These are phyloP conservation scores for Pichia sp. DNA, from an alignment of 1,139 yeast species.

Conservation along the genomic window DNA sequence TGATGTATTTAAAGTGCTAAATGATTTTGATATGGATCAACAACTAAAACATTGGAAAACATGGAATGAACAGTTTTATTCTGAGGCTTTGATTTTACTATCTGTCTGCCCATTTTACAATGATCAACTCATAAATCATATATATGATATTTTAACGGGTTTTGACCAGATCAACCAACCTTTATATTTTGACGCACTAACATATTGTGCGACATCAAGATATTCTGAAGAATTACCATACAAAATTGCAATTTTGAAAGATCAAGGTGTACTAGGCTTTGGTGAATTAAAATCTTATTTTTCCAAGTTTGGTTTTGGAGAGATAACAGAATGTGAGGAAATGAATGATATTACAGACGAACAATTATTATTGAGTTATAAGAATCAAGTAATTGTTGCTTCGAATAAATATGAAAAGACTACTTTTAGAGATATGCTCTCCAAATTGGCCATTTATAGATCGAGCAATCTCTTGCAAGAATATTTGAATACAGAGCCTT, in stretches of 20 bases:
- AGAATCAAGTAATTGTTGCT: constrained; percentile 21
- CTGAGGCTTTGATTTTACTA: constrained; percentile 42
- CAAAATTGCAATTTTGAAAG: constrained; percentile 45
- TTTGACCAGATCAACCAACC: constrained; percentile 53
- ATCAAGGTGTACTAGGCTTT: constrained; percentile 58
- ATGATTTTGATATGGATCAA: constrained; percentile 19
- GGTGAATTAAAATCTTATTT: constrained; percentile 55
- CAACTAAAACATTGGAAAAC: constrained; percentile 21
- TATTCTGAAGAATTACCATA: constrained; percentile 42
- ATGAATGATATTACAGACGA: constrained; percentile 24
- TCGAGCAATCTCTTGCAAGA: constrained; percentile 38
- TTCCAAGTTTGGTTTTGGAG: constrained; percentile 44
- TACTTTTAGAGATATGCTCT: constrained; percentile 34
- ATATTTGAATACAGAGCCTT: constrained; percentile 49
- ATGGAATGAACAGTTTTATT: constrained; percentile 23
- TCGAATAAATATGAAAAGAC: constrained; percentile 21
- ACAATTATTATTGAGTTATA: constrained; percentile 23
- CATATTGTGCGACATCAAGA: constrained; percentile 40
- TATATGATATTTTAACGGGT: constrained; percentile 50
- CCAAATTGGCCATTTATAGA: constrained; percentile 40
- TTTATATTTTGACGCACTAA: constrained; percentile 64
- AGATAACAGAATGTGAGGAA: constrained; percentile 14
- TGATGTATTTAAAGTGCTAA: constrained; percentile 20
- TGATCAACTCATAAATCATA: constrained; percentile 54
- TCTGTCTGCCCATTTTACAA: constrained; percentile 55